phyloP scores from a whole-genome alignment of 2,329 filamentous ascomycete genomes.

The Calonectria pseudoreteaudii region DNA sequence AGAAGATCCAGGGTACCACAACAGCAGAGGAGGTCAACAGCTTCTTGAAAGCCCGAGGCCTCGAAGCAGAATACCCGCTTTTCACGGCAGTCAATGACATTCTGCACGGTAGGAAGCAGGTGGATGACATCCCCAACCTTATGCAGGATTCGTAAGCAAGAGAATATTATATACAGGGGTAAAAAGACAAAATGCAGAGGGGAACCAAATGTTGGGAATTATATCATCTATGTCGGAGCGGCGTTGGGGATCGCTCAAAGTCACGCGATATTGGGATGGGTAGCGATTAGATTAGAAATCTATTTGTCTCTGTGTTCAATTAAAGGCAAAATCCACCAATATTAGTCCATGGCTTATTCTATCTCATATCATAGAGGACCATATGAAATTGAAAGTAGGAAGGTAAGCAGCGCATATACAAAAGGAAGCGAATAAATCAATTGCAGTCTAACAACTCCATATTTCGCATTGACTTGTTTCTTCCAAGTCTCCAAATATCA shows the following conservation, averaged over 20 bases:
- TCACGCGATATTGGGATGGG: constrained; percentile 29
- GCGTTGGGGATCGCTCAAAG: constrained; percentile 37
- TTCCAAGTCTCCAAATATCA: too few relatives aligned
- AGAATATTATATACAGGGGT: not conserved
- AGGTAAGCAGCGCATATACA: not conserved
- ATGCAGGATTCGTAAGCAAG: constrained; percentile 55
- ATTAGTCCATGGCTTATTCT: not conserved
- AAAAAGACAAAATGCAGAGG: not conserved
- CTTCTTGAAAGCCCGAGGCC: constrained; percentile 82
- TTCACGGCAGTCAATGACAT: constrained; percentile 91
- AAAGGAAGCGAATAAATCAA: not conserved
- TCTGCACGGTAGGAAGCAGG: constrained; percentile 78
- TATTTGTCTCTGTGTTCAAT: constrained; percentile 7
- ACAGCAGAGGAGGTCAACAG: constrained; percentile 92
- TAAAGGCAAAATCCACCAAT: not conserved
- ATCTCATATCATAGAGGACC: not conserved
- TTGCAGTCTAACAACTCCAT: not conserved
- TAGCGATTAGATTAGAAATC: constrained; percentile 25
- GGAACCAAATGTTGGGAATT: constrained; percentile 8
- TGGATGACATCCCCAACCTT: constrained; percentile 83
- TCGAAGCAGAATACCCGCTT: constrained; percentile 88
- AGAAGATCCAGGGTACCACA: constrained; percentile 94
- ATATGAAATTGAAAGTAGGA: not conserved
- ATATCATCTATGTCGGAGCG: constrained; percentile 29
- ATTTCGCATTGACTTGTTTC: not conserved